A percentile compares a stretch with the other conserved stretches of the same genome.
Conservation (phyloP, 176 grass and related monocot genomes). For the Elymus sibiricus region DNA sequence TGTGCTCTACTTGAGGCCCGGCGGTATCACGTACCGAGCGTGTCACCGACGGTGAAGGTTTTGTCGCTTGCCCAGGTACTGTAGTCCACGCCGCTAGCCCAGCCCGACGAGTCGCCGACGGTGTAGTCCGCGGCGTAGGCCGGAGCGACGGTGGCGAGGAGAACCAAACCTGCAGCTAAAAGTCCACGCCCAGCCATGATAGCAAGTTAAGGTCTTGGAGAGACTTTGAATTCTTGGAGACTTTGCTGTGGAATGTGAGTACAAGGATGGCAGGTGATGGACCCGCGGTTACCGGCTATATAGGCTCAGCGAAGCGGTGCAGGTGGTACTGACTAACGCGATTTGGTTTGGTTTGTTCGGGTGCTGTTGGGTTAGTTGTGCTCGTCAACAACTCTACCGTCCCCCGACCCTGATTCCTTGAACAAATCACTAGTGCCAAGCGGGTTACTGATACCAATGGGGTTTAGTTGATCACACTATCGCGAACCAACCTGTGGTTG, state of each 20-base stretch:
- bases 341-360: conserved; percentile 26
- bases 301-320: conserved; percentile 5
- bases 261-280: background rate
- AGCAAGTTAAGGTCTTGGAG: no score
- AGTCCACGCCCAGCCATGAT: conserved; percentile 39
- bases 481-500: no score
- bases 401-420: conserved; percentile 7
- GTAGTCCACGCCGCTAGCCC: conserved; percentile 70
- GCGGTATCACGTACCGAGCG: conserved; percentile 44
- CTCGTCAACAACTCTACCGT: conserved; percentile 32
- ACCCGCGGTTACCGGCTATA: background rate
- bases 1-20: background rate
- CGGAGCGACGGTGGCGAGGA: conserved; percentile 39
- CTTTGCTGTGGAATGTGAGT: background rate
- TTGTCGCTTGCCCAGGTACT: conserved; percentile 61
- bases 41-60: conserved; percentile 60
- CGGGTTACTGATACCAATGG: background rate
- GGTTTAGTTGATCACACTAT: background rate
- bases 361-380: conserved; percentile 45
- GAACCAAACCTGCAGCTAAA: conserved; percentile 23
- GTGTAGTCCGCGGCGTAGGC: conserved; percentile 55
- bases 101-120: conserved; percentile 75
- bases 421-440: background rate
- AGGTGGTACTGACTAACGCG: conserved; percentile 17
- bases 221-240: background rate